phyloP scores from a whole-genome alignment of 2,329 filamentous ascomycete genomes.

The Paracoccidioides brasiliensis region DNA sequence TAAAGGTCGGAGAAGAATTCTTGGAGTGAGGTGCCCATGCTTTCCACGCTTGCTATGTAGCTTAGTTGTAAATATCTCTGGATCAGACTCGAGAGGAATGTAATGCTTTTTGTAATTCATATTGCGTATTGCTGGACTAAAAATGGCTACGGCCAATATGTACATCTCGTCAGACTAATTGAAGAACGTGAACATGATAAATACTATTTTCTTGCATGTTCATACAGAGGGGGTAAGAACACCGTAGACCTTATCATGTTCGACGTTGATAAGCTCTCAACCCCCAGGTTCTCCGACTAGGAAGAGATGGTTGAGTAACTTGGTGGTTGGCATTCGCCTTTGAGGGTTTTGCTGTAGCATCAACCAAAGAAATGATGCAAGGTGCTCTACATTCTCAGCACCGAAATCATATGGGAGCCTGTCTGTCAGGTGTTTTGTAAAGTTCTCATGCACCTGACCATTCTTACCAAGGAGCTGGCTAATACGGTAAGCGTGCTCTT shows the following conservation, averaged over 20 bases:
- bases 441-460: conserved; percentile 3
- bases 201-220: too few species aligned
- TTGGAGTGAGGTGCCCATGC: too few species aligned
- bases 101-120: too few species aligned
- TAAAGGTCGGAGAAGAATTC: not conserved
- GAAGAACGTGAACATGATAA: too few species aligned
- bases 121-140: too few species aligned
- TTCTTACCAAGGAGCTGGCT: conserved; percentile 4
- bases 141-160: too few species aligned
- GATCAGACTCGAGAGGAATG: too few species aligned
- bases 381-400: conserved; percentile 7
- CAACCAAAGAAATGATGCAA: conserved; percentile 9
- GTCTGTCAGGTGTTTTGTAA: conserved; percentile 9
- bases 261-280: not conserved
- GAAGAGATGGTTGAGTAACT: conserved; percentile 9
- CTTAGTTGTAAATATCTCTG: too few species aligned
- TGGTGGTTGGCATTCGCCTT: conserved; percentile 1
- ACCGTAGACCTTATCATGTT: not conserved
- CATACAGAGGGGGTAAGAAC: not conserved
- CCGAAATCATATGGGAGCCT: conserved; percentile 10
- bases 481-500: conserved; percentile 8
- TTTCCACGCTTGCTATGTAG: too few species aligned
- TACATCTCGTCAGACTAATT: too few species aligned
- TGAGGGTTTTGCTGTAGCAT: conserved; percentile 10
- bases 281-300: not conserved